These are phyloP conservation scores for Xerophyta viscosa DNA, from an alignment of 106 monocot genomes.

Conservation along the genomic window DNA sequence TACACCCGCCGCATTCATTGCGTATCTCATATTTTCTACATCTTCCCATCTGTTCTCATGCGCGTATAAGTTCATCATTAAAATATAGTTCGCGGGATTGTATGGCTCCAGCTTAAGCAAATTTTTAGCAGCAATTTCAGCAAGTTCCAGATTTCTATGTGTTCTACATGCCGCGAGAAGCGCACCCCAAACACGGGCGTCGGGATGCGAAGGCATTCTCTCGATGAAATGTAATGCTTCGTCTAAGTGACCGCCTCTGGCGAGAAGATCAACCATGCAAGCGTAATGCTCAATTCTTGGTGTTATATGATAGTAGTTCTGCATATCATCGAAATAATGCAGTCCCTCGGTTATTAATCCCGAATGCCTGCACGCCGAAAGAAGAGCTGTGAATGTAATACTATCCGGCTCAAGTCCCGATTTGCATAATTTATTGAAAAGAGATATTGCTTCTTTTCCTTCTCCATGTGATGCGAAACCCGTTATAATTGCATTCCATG, in stretches of 20 bases:
- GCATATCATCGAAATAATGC: constrained; percentile 44
- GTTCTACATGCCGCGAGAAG: constrained; percentile 37
- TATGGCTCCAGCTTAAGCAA: constrained; percentile 42
- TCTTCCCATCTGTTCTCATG: constrained; percentile 31
- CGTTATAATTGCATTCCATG: constrained; percentile 41
- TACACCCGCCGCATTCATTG: constrained; percentile 32
- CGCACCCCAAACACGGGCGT: constrained; percentile 43
- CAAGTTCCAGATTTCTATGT: constrained; percentile 34
- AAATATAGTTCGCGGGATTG: constrained; percentile 48
- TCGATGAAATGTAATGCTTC: constrained; percentile 52
- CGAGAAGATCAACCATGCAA: constrained; percentile 63
- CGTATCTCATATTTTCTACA: constrained; percentile 32
- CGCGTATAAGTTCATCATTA: constrained; percentile 54
- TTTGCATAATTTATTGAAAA: constrained; percentile 49
- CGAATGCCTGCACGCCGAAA: constrained; percentile 48
- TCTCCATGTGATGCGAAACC: constrained; percentile 37
- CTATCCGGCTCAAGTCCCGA: constrained; percentile 31
- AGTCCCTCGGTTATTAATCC: constrained; percentile 42
- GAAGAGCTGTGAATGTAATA: constrained; percentile 56
- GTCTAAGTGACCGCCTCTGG: constrained; percentile 41
- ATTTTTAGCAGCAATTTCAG: constrained; percentile 31
- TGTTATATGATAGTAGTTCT: constrained; percentile 15
- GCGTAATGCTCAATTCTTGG: constrained; percentile 54
- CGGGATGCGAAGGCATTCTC: constrained; percentile 43
- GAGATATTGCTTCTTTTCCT: constrained; percentile 18